Conservation (phyloP, 345 rosid genomes). For the Zanthoxylum bungeanum region DNA sequence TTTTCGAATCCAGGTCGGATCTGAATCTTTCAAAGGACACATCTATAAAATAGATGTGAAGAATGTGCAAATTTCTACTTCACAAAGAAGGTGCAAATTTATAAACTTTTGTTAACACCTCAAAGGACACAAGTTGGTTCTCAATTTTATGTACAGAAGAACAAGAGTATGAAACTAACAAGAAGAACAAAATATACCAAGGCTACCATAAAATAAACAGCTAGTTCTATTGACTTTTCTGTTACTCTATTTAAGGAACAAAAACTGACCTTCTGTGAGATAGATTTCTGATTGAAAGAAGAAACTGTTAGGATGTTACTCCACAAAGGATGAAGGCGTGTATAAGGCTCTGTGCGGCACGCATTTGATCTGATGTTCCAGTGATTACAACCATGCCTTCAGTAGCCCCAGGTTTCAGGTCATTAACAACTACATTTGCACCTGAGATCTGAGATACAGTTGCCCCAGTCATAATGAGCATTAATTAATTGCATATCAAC, state of each 20-base stretch:
- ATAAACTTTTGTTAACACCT: neutral
- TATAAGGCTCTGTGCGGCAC: conserved; percentile 65
- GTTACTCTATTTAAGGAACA: neutral
- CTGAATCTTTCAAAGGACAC: too few species aligned
- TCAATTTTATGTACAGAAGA: neutral
- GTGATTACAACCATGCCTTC: conserved; percentile 62
- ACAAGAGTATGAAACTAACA: neutral
- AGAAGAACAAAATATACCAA: neutral
- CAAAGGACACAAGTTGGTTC: neutral
- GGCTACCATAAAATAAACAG: neutral
- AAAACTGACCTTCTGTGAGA: neutral
- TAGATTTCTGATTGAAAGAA: neutral
- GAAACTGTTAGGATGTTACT: conserved; percentile 20
- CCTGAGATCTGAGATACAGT: conserved; percentile 52
- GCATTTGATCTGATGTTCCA: conserved; percentile 62
- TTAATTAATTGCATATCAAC: neutral
- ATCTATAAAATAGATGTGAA: too few species aligned
- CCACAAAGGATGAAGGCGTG: conserved; percentile 70
- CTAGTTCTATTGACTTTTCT: neutral
- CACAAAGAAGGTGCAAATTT: too few species aligned
- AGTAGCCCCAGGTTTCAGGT: conserved; percentile 56
- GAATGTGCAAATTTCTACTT: too few species aligned
- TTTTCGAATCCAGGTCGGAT: too few species aligned
- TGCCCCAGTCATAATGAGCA: conserved; percentile 5
- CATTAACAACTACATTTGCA: conserved; percentile 66